Evolutionary conservation across 1,284 basidiomycete species (phyloP), one percentile per base, ranked within the genome.

Genomic region (Boletus semigastroideus): DNA sequence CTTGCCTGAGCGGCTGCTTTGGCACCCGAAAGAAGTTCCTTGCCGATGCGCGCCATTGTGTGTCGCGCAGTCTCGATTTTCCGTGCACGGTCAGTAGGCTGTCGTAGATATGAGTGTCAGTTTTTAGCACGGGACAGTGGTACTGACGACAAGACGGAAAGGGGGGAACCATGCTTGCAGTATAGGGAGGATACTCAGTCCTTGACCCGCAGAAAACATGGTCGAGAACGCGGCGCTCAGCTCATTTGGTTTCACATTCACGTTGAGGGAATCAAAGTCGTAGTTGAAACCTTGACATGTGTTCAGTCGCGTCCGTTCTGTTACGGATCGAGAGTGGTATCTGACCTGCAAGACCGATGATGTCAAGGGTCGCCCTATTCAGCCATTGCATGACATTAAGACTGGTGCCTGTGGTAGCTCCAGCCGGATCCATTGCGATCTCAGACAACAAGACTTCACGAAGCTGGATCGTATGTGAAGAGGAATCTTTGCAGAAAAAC

Each of bases 281-380:
- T 88, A 87, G 61, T 81, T 78, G 63, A 90, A 90, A 1, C 85
- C 79, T 81, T 38, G 5, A 4, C 16, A 8, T 3, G 19, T 5
- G 19, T 5, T 22, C 20, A n/a, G 33, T 34, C 5, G 33, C 33
- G 33, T n/a, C 33, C 33, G 33, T 8, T 16, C 6, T 34, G 6
- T 25, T 5, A 25, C 25, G 25, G 25, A 25, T 25, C 25, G 25
- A 25, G 25, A 25, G 25, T 25, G 25, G 5, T 25, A 25, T 9
- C 22, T 27, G 7, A 27, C 39, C 14, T 27, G 39, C 39, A 20
- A 41, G 14, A 33, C 14, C 31, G 14, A 33, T 33, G 31, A 33
- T 9, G 31, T 16, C 31, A 13, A 33, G 9, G 2, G 14, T 33
- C 11, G 31, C 31, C 16, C 16, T 40, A 40, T 40, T 40, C 22